Conservation (phyloP, 805 yeast genomes). For the Lachancea kluyveri region DNA sequence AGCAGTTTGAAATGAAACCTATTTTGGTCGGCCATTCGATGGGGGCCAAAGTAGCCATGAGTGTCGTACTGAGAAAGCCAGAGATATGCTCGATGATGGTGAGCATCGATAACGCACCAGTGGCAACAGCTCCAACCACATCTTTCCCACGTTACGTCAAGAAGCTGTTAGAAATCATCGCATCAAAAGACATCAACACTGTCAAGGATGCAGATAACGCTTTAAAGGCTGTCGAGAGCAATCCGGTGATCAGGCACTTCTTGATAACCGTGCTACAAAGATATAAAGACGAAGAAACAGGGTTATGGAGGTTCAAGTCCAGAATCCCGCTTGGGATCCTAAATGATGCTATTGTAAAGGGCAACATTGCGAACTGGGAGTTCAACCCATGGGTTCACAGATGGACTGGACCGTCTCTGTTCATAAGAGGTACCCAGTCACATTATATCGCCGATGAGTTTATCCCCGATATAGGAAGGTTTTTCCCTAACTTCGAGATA, state of each 20-base stretch:
- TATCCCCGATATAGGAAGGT: constrained; percentile 62
- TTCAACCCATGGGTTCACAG: constrained; percentile 46
- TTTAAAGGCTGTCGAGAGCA: constrained; percentile 56
- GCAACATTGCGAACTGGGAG: constrained; percentile 72
- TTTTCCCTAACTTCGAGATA: constrained; percentile 72
- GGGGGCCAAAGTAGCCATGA: constrained; percentile 97
- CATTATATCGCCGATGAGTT: constrained; percentile 78
- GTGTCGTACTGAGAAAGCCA: constrained; percentile 64
- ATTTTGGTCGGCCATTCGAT: constrained; percentile 76
- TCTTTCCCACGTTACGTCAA: constrained; percentile 63
- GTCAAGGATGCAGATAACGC: constrained; percentile 63
- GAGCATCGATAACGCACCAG: constrained; percentile 88
- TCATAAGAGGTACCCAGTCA: constrained; percentile 74
- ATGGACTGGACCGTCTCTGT: constrained; percentile 68
- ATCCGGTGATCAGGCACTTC: constrained; percentile 63
- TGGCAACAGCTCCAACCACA: constrained; percentile 50
- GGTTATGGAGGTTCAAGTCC: constrained; percentile 26
- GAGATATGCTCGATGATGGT: constrained; percentile 55
- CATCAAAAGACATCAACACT: constrained; percentile 37
- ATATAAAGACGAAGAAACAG: constrained; percentile 22
- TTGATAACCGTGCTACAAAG: constrained; percentile 42
- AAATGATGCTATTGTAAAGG: constrained; percentile 56
- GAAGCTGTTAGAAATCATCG: constrained; percentile 53
- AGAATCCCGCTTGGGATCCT: constrained; percentile 66
- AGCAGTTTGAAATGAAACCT: constrained; percentile 38